Base-by-base conservation (phyloP, 2,329 filamentous ascomycete species). In the Colletotrichum sp. region DNA sequence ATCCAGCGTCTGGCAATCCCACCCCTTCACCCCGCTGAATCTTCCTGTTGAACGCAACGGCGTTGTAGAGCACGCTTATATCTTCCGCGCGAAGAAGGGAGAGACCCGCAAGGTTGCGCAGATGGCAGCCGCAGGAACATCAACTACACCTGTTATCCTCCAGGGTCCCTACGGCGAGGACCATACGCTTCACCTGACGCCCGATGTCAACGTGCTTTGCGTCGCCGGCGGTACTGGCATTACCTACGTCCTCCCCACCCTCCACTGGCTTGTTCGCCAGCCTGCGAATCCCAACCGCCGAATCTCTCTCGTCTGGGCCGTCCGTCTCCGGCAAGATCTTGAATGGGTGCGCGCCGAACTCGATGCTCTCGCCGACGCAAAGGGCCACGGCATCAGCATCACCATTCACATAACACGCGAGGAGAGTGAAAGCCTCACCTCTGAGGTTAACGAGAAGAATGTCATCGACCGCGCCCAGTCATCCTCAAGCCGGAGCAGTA, bases 1-100 rank as follows among this genome's bases (percentile, higher is more conserved):
- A 76, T 86, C 91, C 36, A 93, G 89, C 79, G 89, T 95, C 79
- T 95, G 93, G 92, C 93, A 95, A 82, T 92, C 92, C 0, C 93
- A 95, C 79, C 93, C 93, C 0, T 94, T 95, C 80, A 95, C 93
- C 0, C 91, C 92, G 0, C 85, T 92, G 10, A 92, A 89, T 70
- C 81, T 90, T 0, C 92, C 91, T 0, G 79, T 84, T 8, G 81
- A 86, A 0, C 80, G 82, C 24, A 81, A 85, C 69, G 83, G 87
- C 1, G 78, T 81, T 3, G 86, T 90, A 12, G 83, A 84, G 52
- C 90, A 92, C 78, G 88, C 89, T 18, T 92, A 92, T 78, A 87
- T 92, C 65, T 85, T 93, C 75, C 86, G 91, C 6, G 90, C 90
- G 6, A 90, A 91, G 77, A 83, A 84, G 1, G 92, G 92, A 13